Evolutionary conservation across 345 rosid species (phyloP), one percentile per base, ranked within the genome.

Genomic region (Brassica rapa): DNA sequence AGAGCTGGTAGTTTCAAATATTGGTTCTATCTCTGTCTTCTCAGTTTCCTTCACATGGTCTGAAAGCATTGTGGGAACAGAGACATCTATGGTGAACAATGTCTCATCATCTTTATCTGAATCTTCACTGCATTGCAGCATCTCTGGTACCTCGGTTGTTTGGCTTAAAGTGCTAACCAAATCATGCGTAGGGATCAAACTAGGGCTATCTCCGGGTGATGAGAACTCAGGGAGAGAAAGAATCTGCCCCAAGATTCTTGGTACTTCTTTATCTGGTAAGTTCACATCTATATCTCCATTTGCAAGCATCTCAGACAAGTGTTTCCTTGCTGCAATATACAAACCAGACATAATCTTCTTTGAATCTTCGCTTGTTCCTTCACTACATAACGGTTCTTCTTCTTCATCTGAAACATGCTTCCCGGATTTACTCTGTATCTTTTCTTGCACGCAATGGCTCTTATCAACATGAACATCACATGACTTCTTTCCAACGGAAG

Each of bases 251-350:
- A 96, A 80, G 73, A 94, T 84, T 86, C 81, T 90, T 1, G 94
- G 89, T 27, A 72, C 77, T 68, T 77, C 86, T 29, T 87, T 74
- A 32, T 80, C 83, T 68, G 96, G 89, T 83, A 79, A 76, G 73
- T 72, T 85, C 56, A 62, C 79, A 78, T 76, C 82, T 64, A 80
- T 87, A 68, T 83, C 86, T 68, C 89, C 96, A 69, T 71, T 85
- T 46, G 82, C 86, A 73, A 96, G 87, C 92, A 90, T 87, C 73
- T 90, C 97, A 15, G 92, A 88, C 39, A 96, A 94, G 81, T 93
- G 99, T 81, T 87, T 96, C 88, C 82, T 96, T 68, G 99, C 99
- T 84, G 91, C 97, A 32, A 86, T 68, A 59, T 96, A 96, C 74
- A 96, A 86, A 70, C 85, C 85, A 6, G 98, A 85, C 82, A 82